phyloP scores from a whole-genome alignment of 2,329 filamentous ascomycete species.

The Clarireedia homoeocarpa region DNA sequence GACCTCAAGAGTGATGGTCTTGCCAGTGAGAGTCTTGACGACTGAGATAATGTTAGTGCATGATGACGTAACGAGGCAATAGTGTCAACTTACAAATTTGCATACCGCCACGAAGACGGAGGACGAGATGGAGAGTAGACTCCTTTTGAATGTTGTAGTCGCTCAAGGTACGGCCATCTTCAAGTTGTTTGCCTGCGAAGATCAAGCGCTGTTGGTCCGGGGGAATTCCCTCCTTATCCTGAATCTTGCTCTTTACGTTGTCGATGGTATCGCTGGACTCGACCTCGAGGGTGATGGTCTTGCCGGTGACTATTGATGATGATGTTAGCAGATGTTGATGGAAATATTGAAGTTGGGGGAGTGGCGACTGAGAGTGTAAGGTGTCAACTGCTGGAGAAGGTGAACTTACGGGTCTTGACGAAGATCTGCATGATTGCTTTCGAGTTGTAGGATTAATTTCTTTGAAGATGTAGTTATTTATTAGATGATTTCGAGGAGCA shows the following conservation, averaged over 20 bases:
- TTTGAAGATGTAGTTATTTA: constrained; percentile 9
- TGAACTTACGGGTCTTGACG: constrained; percentile 81
- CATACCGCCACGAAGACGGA: constrained; percentile 77
- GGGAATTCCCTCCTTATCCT: no score
- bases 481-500: constrained; percentile 7
- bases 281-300: no score
- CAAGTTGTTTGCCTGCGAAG: no score
- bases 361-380: constrained; percentile 35
- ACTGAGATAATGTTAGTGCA: constrained; percentile 38
- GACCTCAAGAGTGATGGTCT: no score
- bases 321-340: constrained; percentile 53
- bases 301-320: constrained; percentile 58
- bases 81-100: constrained; percentile 43
- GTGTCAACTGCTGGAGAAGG: constrained; percentile 21
- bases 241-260: no score
- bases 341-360: constrained; percentile 29
- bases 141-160: constrained; percentile 97
- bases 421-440: constrained; percentile 78
- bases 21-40: constrained; percentile 60
- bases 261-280: no score
- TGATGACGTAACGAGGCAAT: constrained; percentile 46
- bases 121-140: constrained; percentile 71
- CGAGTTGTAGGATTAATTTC: constrained; percentile 12
- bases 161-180: no score
- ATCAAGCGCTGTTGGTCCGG: no score